Base-by-base conservation (phyloP, 495 filamentous ascomycete genomes). In the Penicillium soppii region DNA sequence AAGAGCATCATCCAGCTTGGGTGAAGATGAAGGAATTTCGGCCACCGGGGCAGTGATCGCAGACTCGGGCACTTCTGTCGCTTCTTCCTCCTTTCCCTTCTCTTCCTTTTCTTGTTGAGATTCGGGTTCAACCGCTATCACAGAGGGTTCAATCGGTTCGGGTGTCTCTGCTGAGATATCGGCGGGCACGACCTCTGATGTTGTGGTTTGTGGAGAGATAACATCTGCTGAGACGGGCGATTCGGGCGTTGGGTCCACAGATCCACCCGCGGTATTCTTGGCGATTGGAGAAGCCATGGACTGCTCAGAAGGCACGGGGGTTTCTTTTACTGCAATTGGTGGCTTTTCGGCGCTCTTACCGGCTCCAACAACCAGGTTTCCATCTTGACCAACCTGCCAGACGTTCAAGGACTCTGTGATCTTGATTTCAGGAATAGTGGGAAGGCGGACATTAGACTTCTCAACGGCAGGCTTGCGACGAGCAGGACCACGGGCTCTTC, bases 401-500 rank as follows among this genome's bases (percentile, higher is more conserved):
- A 82, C 65, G 49, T 78, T 78, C 64, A 70, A 75, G 3, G 74
- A 68, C 35, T 65, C 63, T n/a, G 72, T 71, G 22, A 81, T 73
- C 49, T 66, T 65, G 60, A 79, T 61, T 56, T 73, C 72, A 1
- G 72, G 71, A 25, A 74, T 68, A 5, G 67, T 61, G 9, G 72
- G 70, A 10, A 75, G 60, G 48, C 53, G 61, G 4, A 60, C 35
- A 23, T 41, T 54, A 4, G 60, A 35, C 17, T 54, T 59, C 40
- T 73, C 68, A 8, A 54, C 69, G 9, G 77, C 81, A n/a, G 83
- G 84, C 72, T 85, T 87, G 63, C 94, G 77, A 52, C 94, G 81
- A 56, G 87, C 84, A 7, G 94, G 94, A 19, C 94, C 95, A 56
- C 88, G 86, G 15, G 94, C 94, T 49, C 94, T 76, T 12, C 91